phyloP scores from a whole-genome alignment of 2,329 filamentous ascomycete species.

The Aspergillus felis region DNA sequence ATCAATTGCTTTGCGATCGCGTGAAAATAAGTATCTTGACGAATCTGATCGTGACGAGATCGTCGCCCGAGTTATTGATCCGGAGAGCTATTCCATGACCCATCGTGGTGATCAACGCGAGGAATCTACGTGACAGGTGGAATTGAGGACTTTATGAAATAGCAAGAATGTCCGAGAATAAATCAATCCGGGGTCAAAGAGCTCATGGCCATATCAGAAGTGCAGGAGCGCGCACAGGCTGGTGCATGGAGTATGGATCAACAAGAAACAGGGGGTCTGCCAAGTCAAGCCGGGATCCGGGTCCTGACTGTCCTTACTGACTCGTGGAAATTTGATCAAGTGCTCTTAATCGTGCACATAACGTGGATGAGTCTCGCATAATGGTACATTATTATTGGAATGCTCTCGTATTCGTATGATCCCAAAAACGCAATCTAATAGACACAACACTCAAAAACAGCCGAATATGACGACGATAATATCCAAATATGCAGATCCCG shows the following conservation, averaged over 20 bases:
- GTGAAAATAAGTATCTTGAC: neutral
- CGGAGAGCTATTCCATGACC: too few species aligned
- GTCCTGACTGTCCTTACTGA: neutral
- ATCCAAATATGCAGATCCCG: neutral
- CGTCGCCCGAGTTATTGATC: neutral
- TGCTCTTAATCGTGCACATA: neutral
- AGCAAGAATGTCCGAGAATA: neutral
- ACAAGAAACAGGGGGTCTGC: neutral
- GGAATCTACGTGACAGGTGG: neutral
- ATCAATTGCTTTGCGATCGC: neutral
- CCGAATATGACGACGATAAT: neutral
- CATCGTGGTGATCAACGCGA: neutral
- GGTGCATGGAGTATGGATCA: neutral
- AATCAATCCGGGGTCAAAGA: neutral
- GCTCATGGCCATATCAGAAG: neutral
- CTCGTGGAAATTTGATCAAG: neutral
- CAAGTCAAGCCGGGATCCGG: neutral
- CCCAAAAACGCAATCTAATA: too few species aligned
- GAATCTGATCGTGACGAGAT: neutral
- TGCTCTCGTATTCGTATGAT: too few species aligned
- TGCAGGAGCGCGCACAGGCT: too few species aligned
- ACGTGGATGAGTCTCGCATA: too few species aligned
- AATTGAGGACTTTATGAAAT: neutral
- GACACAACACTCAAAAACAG: too few species aligned
- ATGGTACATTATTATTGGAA: too few species aligned